A percentile compares a stretch with the other conserved stretches of the same genome.
These are phyloP conservation scores for Ganoderma lucidum DNA, from an alignment of 1,284 basidiomycete genomes.

Conservation along the genomic window DNA sequence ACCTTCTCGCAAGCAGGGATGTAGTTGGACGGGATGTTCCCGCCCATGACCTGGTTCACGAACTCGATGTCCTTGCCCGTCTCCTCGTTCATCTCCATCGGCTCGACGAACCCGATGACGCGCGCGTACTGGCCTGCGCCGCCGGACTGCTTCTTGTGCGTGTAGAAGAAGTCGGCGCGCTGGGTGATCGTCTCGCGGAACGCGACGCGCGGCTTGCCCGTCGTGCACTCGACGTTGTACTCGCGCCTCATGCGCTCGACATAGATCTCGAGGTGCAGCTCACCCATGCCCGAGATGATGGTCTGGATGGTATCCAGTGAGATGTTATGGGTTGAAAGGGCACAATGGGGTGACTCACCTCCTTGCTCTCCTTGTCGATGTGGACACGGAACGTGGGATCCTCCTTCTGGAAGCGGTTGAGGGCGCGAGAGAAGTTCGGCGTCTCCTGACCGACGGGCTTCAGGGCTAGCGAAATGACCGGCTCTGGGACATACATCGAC, in stretches of 20 bases:
- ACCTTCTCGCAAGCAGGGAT: conserved; percentile 97
- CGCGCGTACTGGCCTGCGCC: conserved; percentile 98
- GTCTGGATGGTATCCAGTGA: conserved; percentile 61
- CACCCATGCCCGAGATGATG: conserved; percentile 99
- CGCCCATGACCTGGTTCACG: conserved; percentile 91
- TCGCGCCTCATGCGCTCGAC: conserved; percentile 99
- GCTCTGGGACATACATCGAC: conserved; percentile 98
- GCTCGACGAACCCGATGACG: conserved; percentile 92
- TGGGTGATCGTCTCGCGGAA: conserved; percentile 96
- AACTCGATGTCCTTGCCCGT: conserved; percentile 90
- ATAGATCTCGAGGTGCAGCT: conserved; percentile 99
- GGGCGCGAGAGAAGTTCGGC: conserved; percentile 95
- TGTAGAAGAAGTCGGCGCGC: conserved; percentile 87
- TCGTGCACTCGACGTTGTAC: conserved; percentile 94
- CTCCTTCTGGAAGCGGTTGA: conserved; percentile 99
- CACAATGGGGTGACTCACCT: conserved; percentile 56
- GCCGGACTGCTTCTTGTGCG: conserved; percentile 99
- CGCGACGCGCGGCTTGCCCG: conserved; percentile 96
- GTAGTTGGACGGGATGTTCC: conserved; percentile 90
- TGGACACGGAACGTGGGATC: conserved; percentile 99
- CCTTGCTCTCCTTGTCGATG: conserved; percentile 93
- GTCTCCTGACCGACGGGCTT: conserved; percentile 93
- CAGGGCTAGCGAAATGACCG: conserved; percentile 96
- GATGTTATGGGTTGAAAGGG: background rate
- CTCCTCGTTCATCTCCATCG: conserved; percentile 84